phyloP scores from a whole-genome alignment of 768 basidiomycete genomes.

The Macrocybe gigantea region DNA sequence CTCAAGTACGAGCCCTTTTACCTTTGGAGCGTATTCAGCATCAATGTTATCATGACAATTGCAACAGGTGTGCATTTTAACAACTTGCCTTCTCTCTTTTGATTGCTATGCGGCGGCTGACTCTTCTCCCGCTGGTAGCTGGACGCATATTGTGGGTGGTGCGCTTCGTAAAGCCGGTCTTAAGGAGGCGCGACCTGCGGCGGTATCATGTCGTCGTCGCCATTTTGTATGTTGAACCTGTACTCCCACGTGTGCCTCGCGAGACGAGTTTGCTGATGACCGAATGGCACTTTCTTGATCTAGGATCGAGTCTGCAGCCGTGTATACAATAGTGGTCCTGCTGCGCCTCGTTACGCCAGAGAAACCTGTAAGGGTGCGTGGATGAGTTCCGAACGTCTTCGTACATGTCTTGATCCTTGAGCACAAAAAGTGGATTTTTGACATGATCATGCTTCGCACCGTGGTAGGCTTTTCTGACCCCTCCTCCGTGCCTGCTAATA shows the following conservation, averaged over 20 bases:
- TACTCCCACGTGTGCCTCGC: neutral
- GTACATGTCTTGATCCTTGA: neutral
- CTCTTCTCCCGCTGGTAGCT: neutral
- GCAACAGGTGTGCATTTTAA: constrained; percentile 10
- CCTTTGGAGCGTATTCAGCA: constrained; percentile 15
- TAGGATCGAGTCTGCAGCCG: constrained; percentile 20
- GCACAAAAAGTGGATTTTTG: constrained; percentile 10
- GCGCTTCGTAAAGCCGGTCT: constrained; percentile 2
- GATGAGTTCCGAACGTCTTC: neutral
- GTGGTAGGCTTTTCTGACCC: constrained; percentile 15
- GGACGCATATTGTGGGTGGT: constrained; percentile 5
- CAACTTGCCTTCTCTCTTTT: neutral
- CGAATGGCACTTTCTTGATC: too few species aligned
- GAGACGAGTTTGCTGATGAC: neutral
- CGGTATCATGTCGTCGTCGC: constrained; percentile 9
- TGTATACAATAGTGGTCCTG: constrained; percentile 19
- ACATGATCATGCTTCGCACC: constrained; percentile 13
- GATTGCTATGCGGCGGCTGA: neutral
- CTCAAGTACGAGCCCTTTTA: constrained; percentile 6
- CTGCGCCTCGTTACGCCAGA: constrained; percentile 9
- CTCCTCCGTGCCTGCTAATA: neutral
- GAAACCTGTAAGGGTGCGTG: constrained; percentile 8
- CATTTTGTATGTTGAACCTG: constrained; percentile 7
- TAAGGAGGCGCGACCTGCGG: constrained; percentile 2
- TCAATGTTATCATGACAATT: constrained; percentile 15